Evolutionary conservation across 2,329 filamentous ascomycete species (phyloP).

Genomic region (Botrytis fabae): DNA sequence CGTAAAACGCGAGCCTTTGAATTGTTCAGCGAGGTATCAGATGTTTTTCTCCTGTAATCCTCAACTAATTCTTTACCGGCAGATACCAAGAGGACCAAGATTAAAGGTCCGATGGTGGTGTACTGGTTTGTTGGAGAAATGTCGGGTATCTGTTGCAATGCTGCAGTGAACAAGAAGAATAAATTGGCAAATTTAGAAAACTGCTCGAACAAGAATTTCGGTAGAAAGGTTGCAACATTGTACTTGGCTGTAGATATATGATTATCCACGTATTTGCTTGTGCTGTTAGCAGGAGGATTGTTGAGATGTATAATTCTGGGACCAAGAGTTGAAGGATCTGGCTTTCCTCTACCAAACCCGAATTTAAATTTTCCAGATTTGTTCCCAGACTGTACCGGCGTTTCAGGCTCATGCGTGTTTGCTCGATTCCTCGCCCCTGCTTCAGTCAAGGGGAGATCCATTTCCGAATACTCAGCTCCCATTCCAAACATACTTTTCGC

Average conservation of each 20-base stretch:
- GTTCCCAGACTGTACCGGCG: slow-evolving; percentile 48
- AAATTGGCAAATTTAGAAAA: slow-evolving; percentile 99
- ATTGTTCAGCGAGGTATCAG: slow-evolving; percentile 83
- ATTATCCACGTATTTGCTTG: slow-evolving; percentile 91
- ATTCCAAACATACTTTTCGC: slow-evolving; percentile 91
- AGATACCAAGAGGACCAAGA: slow-evolving; percentile 89
- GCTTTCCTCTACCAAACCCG: slow-evolving; percentile 79
- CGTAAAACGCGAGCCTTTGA: slow-evolving; percentile 81
- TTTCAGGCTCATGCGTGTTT: slow-evolving; percentile 47
- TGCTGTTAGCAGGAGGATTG: slow-evolving; percentile 87
- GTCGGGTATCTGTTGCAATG: slow-evolving; percentile 89
- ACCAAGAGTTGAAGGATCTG: slow-evolving; percentile 86
- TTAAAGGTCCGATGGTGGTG: slow-evolving; percentile 93
- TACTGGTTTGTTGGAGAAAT: slow-evolving; percentile 94
- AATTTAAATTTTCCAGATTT: slow-evolving; percentile 84
- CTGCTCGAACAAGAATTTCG: slow-evolving; percentile 96
- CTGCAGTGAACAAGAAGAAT: slow-evolving; percentile 98
- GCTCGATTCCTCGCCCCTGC: slow-evolving; percentile 53
- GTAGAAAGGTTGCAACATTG: slow-evolving; percentile 87
- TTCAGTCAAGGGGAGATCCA: slow-evolving; percentile 95
- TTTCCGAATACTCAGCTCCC: slow-evolving; percentile 86
- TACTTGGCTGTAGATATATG: slow-evolving; percentile 98
- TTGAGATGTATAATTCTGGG: slow-evolving; percentile 94
- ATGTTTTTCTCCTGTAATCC: slow-evolving; percentile 84
- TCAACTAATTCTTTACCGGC: slow-evolving; percentile 93